Percentiles rank a stretch among this genome's conserved stretches.
Conservation (phyloP, 495 filamentous ascomycete genomes). For the Penicillium bialowiezense region DNA sequence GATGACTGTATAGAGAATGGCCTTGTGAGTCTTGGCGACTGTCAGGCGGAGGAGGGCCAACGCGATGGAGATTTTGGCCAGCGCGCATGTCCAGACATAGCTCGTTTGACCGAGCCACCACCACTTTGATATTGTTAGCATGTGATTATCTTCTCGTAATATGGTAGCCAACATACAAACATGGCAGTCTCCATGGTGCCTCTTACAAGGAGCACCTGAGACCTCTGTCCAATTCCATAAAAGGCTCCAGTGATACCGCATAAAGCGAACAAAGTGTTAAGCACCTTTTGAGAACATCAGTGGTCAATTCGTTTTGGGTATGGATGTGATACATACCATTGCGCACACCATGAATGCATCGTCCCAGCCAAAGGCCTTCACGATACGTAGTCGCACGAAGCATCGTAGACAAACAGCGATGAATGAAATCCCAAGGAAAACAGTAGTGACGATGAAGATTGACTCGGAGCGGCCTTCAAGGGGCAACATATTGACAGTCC, state of each 20-base stretch:
- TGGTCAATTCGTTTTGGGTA: too few species aligned
- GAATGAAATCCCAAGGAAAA: conserved; percentile 38
- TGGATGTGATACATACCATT: conserved; percentile 26
- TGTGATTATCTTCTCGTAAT: neutral
- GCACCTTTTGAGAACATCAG: conserved; percentile 1
- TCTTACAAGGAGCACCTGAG: conserved; percentile 9
- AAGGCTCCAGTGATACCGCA: conserved; percentile 37
- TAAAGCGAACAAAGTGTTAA: conserved; percentile 38
- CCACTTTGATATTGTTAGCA: conserved; percentile 28
- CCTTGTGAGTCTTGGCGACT: conserved; percentile 19
- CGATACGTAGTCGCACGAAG: conserved; percentile 37
- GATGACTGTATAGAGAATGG: conserved; percentile 32
- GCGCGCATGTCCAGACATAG: conserved; percentile 32
- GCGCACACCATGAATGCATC: conserved; percentile 41
- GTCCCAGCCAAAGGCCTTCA: conserved; percentile 46
- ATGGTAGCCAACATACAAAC: conserved; percentile 36
- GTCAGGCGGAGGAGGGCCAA: conserved; percentile 42
- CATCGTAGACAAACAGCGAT: conserved; percentile 39
- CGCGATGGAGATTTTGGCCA: conserved; percentile 41
- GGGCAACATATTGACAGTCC: conserved; percentile 27
- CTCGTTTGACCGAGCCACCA: conserved; percentile 41
- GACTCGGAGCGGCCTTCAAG: conserved; percentile 36
- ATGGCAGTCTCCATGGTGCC: conserved; percentile 32
- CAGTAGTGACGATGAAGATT: conserved; percentile 39
- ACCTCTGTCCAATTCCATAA: conserved; percentile 35